Evolutionary conservation across 228 moss, liverwort and hornwort species (phyloP).

Genomic region (Sphagnum magellanicum): DNA sequence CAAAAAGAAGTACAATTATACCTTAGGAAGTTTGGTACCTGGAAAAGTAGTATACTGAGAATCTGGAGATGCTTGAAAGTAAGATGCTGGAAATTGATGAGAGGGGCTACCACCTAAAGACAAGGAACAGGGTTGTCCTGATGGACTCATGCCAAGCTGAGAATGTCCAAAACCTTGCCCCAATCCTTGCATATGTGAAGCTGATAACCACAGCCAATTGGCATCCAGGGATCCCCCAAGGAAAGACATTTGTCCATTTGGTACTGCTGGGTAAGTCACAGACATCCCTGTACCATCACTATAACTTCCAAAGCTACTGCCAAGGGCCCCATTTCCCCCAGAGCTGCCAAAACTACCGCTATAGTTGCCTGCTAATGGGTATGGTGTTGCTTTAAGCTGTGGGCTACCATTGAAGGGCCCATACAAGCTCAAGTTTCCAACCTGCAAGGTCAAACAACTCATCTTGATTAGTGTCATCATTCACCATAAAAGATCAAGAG

Average conservation of each 20-base stretch:
- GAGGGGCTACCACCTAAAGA: conserved; percentile 71
- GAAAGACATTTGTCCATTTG: conserved; percentile 48
- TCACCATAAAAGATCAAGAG: no score
- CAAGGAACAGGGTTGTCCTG: conserved; percentile 41
- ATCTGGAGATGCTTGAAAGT: conserved; percentile 54
- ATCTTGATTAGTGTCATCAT: no score
- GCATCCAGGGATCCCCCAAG: conserved; percentile 35
- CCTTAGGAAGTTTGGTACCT: conserved; percentile 14
- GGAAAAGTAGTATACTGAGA: conserved; percentile 56
- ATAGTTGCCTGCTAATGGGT: conserved; percentile 44
- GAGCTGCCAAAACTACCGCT: conserved; percentile 81
- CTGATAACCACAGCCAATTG: conserved; percentile 29
- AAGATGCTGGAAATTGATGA: conserved; percentile 27
- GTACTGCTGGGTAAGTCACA: conserved; percentile 48
- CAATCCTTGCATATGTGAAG: conserved; percentile 19
- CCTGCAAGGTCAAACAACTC: conserved; percentile 11
- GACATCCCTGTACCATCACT: conserved; percentile 45
- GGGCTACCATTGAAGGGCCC: conserved; percentile 21
- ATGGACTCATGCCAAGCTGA: conserved; percentile 73
- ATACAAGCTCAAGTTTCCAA: conserved; percentile 22
- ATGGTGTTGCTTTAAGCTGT: conserved; percentile 35
- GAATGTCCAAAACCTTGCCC: conserved; percentile 23
- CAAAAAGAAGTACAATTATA: no score
- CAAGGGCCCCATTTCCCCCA: conserved; percentile 47
- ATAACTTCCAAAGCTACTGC: conserved; percentile 81